Conservation (phyloP, 2,329 filamentous ascomycete species). For the Apiospora saccharicola region DNA sequence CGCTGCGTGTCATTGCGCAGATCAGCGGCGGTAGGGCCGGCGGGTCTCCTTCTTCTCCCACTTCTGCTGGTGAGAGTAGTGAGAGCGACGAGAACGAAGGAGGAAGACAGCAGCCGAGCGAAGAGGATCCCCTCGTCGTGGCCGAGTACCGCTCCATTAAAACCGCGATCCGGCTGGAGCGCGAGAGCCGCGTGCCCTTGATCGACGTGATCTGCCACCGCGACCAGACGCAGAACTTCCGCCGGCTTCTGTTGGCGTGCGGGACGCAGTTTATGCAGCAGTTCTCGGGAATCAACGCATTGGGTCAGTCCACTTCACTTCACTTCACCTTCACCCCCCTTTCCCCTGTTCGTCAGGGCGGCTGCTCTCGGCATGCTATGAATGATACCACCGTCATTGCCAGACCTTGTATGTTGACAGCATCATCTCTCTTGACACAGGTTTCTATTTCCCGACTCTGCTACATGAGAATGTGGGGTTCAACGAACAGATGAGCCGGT, state of each 20-base stretch:
- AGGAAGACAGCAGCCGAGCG: background rate
- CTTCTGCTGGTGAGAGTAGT: conserved; percentile 14
- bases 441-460: conserved; percentile 60
- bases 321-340: background rate
- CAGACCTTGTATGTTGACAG: background rate
- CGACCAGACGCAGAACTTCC: conserved; percentile 48
- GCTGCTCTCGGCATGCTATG: too few relatives aligned
- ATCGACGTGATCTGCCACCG: conserved; percentile 45
- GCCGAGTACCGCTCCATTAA: conserved; percentile 47
- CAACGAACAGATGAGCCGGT: conserved; percentile 55
- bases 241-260: conserved; percentile 46
- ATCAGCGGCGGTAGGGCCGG: conserved; percentile 61
- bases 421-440: conserved; percentile 26
- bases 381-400: too few relatives aligned
- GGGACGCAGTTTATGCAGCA: conserved; percentile 60
- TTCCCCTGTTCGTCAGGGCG: background rate
- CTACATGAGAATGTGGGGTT: conserved; percentile 64
- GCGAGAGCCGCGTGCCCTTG: conserved; percentile 42
- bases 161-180: conserved; percentile 45
- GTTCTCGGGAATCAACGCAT: conserved; percentile 53
- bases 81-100: conserved; percentile 27
- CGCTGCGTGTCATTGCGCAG: conserved; percentile 59
- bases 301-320: conserved; percentile 34
- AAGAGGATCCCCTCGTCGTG: conserved; percentile 36
- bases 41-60: background rate